Conservation (phyloP, 768 basidiomycete genomes). For the Rhizopogon roseolus region DNA sequence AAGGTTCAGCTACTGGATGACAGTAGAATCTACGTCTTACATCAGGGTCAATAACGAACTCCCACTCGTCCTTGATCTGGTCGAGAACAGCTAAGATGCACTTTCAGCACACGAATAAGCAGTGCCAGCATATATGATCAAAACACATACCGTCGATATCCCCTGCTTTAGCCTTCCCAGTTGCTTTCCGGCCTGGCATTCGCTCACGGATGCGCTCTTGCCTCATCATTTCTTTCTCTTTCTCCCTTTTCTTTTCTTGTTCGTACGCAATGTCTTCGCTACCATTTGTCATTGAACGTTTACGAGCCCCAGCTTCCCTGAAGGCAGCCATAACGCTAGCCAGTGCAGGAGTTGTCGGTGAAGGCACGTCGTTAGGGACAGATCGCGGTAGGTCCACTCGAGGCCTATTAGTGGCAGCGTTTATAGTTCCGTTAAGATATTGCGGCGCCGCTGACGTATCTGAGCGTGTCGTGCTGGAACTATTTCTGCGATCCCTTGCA, state of each 20-base stretch:
- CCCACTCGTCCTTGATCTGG: conserved; percentile 87
- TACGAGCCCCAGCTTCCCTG: conserved; percentile 51
- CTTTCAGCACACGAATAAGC: not conserved
- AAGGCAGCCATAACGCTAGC: conserved; percentile 65
- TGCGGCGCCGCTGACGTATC: conserved; percentile 34
- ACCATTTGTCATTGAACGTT: conserved; percentile 48
- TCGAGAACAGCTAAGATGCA: conserved; percentile 63
- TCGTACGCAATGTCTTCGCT: conserved; percentile 52
- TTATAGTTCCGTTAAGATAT: conserved; percentile 23
- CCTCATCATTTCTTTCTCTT: conserved; percentile 57
- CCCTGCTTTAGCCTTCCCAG: conserved; percentile 57
- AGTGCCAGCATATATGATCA: not conserved
- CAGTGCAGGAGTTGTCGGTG: conserved; percentile 41
- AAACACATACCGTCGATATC: conserved; percentile 76
- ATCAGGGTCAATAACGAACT: conserved; percentile 77
- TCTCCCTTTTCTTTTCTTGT: conserved; percentile 53
- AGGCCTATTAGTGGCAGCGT: conserved; percentile 10
- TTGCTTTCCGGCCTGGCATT: conserved; percentile 51
- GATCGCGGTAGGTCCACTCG: conserved; percentile 14
- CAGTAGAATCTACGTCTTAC: conserved; percentile 36
- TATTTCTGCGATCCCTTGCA: conserved; percentile 40
- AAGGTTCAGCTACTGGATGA: conserved; percentile 3
- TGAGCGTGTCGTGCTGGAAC: conserved; percentile 42
- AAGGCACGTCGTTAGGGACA: conserved; percentile 9
- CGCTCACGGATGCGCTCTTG: conserved; percentile 69